Evolutionary conservation across 495 filamentous ascomycete genomes (phyloP).

Genomic region (Bacidia gigantensis): DNA sequence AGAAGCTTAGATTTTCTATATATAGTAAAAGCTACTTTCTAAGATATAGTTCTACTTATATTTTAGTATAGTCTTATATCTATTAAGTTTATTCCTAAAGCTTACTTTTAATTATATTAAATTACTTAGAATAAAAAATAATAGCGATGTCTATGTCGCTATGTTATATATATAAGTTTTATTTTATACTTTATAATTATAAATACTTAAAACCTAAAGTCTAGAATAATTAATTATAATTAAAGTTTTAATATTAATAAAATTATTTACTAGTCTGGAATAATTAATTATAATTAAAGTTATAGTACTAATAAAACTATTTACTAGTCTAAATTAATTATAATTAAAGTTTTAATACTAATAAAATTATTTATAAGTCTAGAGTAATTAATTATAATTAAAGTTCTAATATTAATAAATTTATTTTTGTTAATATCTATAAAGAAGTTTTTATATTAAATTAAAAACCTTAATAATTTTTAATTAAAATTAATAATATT

Average conservation of each 20-base stretch:
- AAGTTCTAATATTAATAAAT: neutral
- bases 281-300: too few relatives aligned
- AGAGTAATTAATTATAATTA: neutral
- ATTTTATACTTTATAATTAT: neutral
- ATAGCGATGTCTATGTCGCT: neutral
- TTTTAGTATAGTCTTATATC: too few relatives aligned
- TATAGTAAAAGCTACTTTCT: constrained; percentile 1
- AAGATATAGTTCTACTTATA: too few relatives aligned
- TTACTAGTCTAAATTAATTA: too few relatives aligned
- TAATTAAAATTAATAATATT: constrained; percentile 2
- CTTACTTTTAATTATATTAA: neutral
- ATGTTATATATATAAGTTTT: neutral
- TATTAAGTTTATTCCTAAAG: too few relatives aligned
- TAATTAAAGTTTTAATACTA: too few relatives aligned
- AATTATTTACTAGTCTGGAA: neutral
- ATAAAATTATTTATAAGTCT: too few relatives aligned
- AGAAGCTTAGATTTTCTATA: neutral
- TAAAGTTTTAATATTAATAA: neutral
- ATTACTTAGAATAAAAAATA: neutral
- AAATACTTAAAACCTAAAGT: neutral
- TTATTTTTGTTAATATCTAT: constrained; percentile 6
- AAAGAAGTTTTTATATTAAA: too few relatives aligned
- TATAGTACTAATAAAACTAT: too few relatives aligned
- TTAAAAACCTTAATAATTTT: constrained; percentile 2
- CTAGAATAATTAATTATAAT: neutral